Evolutionary conservation across 1,284 basidiomycete genomes (phyloP).

Genomic region (Ustilago shanxiensis): DNA sequence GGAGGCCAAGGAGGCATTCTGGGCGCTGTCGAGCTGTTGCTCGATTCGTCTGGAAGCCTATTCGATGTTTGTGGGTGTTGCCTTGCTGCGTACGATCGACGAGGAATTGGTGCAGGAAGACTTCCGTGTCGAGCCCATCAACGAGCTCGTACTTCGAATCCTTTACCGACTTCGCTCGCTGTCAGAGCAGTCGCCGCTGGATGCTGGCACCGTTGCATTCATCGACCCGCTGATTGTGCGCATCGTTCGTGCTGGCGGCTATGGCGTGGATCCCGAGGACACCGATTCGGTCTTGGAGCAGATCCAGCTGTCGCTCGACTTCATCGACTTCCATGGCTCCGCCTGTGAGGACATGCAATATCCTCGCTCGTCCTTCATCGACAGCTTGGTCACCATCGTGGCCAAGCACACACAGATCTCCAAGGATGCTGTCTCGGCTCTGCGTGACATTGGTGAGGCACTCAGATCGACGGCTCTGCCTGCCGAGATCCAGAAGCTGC

Average conservation of each 20-base stretch:
- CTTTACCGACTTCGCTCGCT: constrained; percentile 87
- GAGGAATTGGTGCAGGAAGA: constrained; percentile 59
- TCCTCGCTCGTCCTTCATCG: constrained; percentile 73
- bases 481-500: constrained; percentile 73
- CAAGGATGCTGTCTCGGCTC: constrained; percentile 85
- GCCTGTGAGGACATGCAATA: constrained; percentile 77
- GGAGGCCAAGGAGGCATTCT: constrained; percentile 48
- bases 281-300: constrained; percentile 87
- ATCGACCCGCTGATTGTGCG: constrained; percentile 81
- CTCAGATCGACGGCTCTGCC: constrained; percentile 73
- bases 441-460: constrained; percentile 86
- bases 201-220: constrained; percentile 86
- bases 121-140: constrained; percentile 56
- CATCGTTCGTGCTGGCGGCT: constrained; percentile 80
- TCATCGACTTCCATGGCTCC: constrained; percentile 86
- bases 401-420: constrained; percentile 83
- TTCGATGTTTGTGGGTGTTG: constrained; percentile 53
- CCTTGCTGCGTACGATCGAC: constrained; percentile 59
- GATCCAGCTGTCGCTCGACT: constrained; percentile 83
- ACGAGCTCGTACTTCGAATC: constrained; percentile 83
- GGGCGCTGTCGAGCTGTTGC: constrained; percentile 56
- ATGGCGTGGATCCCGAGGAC: constrained; percentile 74
- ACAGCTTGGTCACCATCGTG: constrained; percentile 82
- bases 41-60: constrained; percentile 55
- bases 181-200: constrained; percentile 85